A percentile compares a stretch with the other conserved stretches of the same genome.
These are phyloP conservation scores for Paraphoma sp. DNA, from an alignment of 2,329 filamentous ascomycete species.

Conservation along the genomic window DNA sequence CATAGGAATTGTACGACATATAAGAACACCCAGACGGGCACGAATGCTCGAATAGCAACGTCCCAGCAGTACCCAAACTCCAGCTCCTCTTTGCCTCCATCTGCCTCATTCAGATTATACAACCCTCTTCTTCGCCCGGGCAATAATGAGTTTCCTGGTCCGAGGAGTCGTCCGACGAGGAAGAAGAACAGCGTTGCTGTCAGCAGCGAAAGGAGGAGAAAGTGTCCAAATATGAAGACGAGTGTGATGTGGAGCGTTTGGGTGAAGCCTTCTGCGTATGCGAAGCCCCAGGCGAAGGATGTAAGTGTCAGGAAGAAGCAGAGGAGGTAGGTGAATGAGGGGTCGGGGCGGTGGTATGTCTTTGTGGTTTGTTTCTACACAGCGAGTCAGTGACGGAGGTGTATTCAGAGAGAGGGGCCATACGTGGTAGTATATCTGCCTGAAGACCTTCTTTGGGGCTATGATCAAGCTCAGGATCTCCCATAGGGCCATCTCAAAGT, in stretches of 20 bases:
- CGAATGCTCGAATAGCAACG: constrained; percentile 71
- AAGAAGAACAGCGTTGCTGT: constrained; percentile 70
- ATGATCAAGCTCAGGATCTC: constrained; percentile 74
- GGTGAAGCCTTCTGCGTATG: constrained; percentile 55
- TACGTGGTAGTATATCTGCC: constrained; percentile 74
- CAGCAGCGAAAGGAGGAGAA: constrained; percentile 65
- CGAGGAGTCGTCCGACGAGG: constrained; percentile 66
- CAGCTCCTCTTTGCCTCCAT: constrained; percentile 60
- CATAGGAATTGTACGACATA: constrained; percentile 72
- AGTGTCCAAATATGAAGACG: constrained; percentile 63
- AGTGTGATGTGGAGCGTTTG: constrained; percentile 54
- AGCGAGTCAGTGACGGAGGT: neutral
- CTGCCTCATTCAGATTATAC: constrained; percentile 61
- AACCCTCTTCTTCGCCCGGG: constrained; percentile 62
- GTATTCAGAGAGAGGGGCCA: neutral
- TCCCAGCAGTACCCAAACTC: constrained; percentile 78
- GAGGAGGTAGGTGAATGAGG: constrained; percentile 73
- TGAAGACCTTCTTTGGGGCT: constrained; percentile 73
- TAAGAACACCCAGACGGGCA: constrained; percentile 71
- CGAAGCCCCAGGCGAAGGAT: constrained; percentile 65
- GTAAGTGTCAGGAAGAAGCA: constrained; percentile 67
- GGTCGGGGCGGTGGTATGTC: constrained; percentile 73
- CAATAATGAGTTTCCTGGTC: constrained; percentile 61
- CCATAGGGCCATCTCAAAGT: constrained; percentile 77
- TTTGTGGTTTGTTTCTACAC: constrained; percentile 67